Percentiles rank a stretch among this genome's conserved stretches.
phyloP scores from a whole-genome alignment of 108 stramenopile species.

The Cylindrotheca closterium region DNA sequence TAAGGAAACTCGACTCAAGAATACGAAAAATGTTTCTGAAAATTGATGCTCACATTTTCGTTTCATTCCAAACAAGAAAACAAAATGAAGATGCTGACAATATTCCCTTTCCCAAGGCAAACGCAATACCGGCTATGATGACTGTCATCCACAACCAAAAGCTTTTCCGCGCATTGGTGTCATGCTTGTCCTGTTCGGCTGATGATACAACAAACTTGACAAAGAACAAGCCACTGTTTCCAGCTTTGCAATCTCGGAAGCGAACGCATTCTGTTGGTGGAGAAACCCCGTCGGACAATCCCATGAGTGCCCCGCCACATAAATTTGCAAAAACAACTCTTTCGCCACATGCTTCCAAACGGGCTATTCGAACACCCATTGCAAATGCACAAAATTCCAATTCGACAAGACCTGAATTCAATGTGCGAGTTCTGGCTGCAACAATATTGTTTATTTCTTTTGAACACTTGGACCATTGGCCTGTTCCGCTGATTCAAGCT shows the following conservation, averaged over 20 bases:
- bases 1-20: conserved; percentile 9
- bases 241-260: conserved; percentile 17
- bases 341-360: conserved; percentile 29
- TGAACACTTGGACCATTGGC: conserved; percentile 74
- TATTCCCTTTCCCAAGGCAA: conserved; percentile 26
- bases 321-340: conserved; percentile 19
- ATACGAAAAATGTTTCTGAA: conserved; percentile 16
- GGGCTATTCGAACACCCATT: neutral
- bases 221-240: neutral
- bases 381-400: neutral
- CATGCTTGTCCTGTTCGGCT: conserved; percentile 28
- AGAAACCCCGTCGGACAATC: neutral
- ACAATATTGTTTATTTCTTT: conserved; percentile 56
- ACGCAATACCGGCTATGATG: conserved; percentile 47
- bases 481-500: conserved; percentile 52
- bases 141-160: conserved; percentile 40
- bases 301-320: neutral
- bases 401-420: conserved; percentile 18
- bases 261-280: conserved; percentile 11
- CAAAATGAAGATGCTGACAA: conserved; percentile 7
- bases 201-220: conserved; percentile 14
- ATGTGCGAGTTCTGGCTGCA: conserved; percentile 45
- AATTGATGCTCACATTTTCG: neutral
- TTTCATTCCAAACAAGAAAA: neutral
- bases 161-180: conserved; percentile 36